Percentiles rank a stretch among this genome's conserved stretches.
These are phyloP conservation scores for Biscogniauxia mediterranea DNA, from an alignment of 2,329 filamentous ascomycete genomes.

Conservation along the genomic window DNA sequence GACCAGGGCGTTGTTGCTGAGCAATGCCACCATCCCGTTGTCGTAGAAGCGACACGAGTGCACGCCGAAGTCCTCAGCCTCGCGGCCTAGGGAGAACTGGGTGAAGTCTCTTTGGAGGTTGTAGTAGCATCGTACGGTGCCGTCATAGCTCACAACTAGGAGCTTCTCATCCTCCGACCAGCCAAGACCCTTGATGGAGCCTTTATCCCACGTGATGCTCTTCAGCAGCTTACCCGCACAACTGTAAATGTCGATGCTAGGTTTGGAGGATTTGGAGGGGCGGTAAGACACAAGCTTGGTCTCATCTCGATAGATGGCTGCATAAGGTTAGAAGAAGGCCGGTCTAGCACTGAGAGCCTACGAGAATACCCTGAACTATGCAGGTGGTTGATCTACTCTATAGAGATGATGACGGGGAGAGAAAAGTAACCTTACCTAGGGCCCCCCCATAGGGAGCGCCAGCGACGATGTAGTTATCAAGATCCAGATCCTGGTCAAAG, in stretches of 20 bases:
- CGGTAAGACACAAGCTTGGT: conserved; percentile 78
- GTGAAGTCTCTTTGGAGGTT: conserved; percentile 94
- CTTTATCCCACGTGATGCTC: conserved; percentile 88
- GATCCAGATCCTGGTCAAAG: conserved; percentile 89
- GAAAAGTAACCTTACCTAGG: conserved; percentile 64
- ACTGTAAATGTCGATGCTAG: conserved; percentile 91
- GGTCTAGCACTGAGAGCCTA: no score
- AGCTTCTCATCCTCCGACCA: conserved; percentile 97
- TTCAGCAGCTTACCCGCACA: conserved; percentile 86
- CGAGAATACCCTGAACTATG: no score
- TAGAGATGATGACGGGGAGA: background rate
- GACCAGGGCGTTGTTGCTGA: conserved; percentile 83
- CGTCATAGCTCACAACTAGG: conserved; percentile 83
- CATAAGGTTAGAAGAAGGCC: conserved; percentile 26
- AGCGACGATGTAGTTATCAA: conserved; percentile 89
- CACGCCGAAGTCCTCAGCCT: conserved; percentile 84
- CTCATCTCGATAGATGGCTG: conserved; percentile 89
- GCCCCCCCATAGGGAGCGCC: conserved; percentile 93
- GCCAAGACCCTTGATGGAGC: conserved; percentile 80
- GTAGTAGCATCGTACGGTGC: conserved; percentile 85
- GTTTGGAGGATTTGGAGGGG: conserved; percentile 68
- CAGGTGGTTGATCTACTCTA: background rate
- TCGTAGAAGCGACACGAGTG: conserved; percentile 89
- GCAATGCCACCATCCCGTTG: conserved; percentile 86
- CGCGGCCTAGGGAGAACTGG: conserved; percentile 88